Conservation (phyloP, 179 eudicot genomes). For the Actinidia arguta region DNA sequence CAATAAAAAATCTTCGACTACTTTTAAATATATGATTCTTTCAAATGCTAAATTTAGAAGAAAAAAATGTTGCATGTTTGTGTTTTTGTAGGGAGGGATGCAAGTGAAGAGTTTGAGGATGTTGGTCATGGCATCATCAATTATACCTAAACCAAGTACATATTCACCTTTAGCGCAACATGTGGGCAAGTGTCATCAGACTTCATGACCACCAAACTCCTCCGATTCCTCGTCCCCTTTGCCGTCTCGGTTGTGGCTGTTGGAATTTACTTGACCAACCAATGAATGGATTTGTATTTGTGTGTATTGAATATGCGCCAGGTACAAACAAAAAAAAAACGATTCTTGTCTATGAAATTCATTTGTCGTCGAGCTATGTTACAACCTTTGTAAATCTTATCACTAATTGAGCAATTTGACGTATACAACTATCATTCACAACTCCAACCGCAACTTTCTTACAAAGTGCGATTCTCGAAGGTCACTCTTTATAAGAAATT, state of each 20-base stretch:
- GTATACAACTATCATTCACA: too few relatives aligned
- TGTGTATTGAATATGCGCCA: too few relatives aligned
- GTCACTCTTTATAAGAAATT: too few relatives aligned
- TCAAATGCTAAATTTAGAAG: neutral
- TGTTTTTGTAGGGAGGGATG: slow-evolving; percentile 41
- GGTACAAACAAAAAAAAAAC: too few relatives aligned
- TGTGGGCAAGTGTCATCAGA: neutral
- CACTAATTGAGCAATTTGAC: too few relatives aligned
- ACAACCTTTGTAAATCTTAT: too few relatives aligned
- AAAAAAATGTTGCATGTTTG: neutral
- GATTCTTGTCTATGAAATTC: too few relatives aligned
- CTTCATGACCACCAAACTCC: neutral
- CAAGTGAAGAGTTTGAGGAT: slow-evolving; percentile 53
- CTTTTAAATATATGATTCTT: neutral
- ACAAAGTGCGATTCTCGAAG: too few relatives aligned
- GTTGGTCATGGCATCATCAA: slow-evolving; percentile 45
- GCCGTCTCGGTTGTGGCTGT: slow-evolving; percentile 10
- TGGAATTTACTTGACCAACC: neutral
- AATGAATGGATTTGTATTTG: too few relatives aligned
- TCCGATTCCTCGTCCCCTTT: neutral
- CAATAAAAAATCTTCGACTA: neutral
- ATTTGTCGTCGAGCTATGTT: too few relatives aligned
- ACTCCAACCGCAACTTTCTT: too few relatives aligned
- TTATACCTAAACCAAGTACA: neutral
- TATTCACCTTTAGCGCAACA: neutral